Evolutionary conservation across 768 basidiomycete genomes (phyloP).

Genomic region (Cystobasidium tubakii): DNA sequence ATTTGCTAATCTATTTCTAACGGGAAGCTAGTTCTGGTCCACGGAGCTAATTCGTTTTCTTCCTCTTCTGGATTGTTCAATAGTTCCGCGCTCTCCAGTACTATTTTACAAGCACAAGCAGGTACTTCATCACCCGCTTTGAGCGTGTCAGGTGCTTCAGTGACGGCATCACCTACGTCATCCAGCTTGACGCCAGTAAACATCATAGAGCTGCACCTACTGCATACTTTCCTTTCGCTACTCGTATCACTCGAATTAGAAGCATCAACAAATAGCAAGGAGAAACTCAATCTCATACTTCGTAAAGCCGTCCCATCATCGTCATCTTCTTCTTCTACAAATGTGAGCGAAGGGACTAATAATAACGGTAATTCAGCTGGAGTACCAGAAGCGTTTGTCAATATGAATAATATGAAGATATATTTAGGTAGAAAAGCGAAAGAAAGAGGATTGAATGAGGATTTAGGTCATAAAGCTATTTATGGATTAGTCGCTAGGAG

Average conservation of each 20-base stretch:
- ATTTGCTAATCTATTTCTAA: too few species aligned
- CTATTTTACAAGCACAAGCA: not conserved
- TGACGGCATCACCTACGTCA: not conserved
- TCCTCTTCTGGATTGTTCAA: not conserved
- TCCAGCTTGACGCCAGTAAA: conserved; percentile 2
- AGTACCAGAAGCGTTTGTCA: conserved; percentile 1
- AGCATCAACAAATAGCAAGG: not conserved
- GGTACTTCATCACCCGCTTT: not conserved
- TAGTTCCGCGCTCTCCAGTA: not conserved
- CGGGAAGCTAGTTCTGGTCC: too few species aligned
- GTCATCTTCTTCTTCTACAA: not conserved
- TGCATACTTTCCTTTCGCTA: conserved; percentile 15
- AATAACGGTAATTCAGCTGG: too few species aligned
- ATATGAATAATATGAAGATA: conserved; percentile 23
- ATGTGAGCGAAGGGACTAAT: too few species aligned
- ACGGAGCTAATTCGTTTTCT: too few species aligned
- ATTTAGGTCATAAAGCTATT: conserved; percentile 33
- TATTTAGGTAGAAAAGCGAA: conserved; percentile 15
- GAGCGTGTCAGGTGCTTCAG: not conserved
- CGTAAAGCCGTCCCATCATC: not conserved
- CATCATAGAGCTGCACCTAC: conserved; percentile 8
- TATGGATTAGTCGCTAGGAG: conserved; percentile 36
- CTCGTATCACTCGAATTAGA: not conserved
- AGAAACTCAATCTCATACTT: not conserved
- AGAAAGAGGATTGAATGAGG: conserved; percentile 18